phyloP scores from a whole-genome alignment of 2,329 filamentous ascomycete genomes.

The Nemania diffusa region DNA sequence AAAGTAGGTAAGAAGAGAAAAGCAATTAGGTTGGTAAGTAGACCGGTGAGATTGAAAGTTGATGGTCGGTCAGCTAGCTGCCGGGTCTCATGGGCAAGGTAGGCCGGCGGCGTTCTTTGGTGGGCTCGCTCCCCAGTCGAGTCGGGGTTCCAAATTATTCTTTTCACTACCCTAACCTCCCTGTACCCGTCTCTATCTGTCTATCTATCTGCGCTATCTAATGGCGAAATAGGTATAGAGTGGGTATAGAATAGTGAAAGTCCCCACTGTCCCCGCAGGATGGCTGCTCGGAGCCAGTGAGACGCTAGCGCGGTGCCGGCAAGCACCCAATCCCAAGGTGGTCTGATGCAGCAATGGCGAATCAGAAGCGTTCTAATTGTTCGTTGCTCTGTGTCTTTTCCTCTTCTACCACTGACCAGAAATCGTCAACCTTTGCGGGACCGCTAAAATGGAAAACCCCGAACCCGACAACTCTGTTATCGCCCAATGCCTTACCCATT shows the following conservation, averaged over 20 bases:
- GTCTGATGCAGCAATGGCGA: conserved; percentile 26
- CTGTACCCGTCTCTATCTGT: not conserved
- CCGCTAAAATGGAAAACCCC: conserved; percentile 31
- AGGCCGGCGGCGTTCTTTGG: conserved; percentile 20
- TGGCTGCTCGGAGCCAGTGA: conserved; percentile 26
- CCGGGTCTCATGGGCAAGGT: conserved; percentile 7
- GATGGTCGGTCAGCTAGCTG: conserved; percentile 31
- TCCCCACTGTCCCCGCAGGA: conserved; percentile 26
- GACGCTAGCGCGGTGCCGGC: conserved; percentile 24
- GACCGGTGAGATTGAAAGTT: conserved; percentile 23
- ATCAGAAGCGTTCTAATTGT: conserved; percentile 32
- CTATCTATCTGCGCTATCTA: not conserved
- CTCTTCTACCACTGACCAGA: not conserved
- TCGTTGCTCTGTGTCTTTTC: not conserved
- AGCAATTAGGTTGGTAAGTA: not conserved
- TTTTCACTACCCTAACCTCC: conserved; percentile 18
- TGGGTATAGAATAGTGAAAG: not conserved
- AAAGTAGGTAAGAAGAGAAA: conserved; percentile 10
- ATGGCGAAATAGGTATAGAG: not conserved
- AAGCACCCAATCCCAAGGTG: conserved; percentile 26
- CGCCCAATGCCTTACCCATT: not conserved
- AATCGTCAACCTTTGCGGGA: conserved; percentile 13
- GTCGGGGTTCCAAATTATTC: conserved; percentile 30
- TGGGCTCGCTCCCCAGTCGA: not conserved
- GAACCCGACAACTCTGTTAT: conserved; percentile 9